These are phyloP conservation scores for Cladobotryum protrusum DNA, from an alignment of 2,329 filamentous ascomycete genomes.

Conservation along the genomic window DNA sequence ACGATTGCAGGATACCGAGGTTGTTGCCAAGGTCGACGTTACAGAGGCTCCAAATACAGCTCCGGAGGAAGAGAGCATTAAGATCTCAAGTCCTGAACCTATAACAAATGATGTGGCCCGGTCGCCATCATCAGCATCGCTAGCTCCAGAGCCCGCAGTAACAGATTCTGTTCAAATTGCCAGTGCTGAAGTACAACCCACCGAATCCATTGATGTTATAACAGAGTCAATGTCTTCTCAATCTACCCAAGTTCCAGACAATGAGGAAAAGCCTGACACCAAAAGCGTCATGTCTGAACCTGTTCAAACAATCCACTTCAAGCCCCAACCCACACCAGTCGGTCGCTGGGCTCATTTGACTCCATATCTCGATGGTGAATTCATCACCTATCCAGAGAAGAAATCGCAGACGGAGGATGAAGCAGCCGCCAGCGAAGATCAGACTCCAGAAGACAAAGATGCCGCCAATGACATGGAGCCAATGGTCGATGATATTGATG, in stretches of 20 bases:
- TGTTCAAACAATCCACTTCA: conserved; percentile 10
- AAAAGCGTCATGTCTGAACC: not conserved
- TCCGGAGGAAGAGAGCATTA: not conserved
- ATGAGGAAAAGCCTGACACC: not conserved
- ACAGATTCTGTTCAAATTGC: not conserved
- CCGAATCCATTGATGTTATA: not conserved
- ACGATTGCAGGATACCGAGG: too few species aligned
- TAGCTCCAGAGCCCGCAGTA: not conserved
- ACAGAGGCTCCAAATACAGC: not conserved
- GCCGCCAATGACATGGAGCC: conserved; percentile 16
- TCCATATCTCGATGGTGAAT: conserved; percentile 35
- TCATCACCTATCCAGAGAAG: conserved; percentile 33
- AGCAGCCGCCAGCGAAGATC: conserved; percentile 21
- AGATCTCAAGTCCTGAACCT: not conserved
- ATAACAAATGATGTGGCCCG: not conserved
- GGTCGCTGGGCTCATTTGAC: conserved; percentile 35
- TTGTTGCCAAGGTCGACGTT: too few species aligned
- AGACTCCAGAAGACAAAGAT: conserved; percentile 27
- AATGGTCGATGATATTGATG: conserved; percentile 22
- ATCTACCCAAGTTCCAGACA: not conserved
- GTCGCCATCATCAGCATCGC: not conserved
- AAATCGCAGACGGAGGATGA: conserved; percentile 28
- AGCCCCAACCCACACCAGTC: conserved; percentile 24
- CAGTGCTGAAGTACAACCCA: conserved; percentile 3
- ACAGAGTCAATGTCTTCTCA: not conserved